phyloP scores from a whole-genome alignment of 257 asterid species.

The Linaria vulgaris region DNA sequence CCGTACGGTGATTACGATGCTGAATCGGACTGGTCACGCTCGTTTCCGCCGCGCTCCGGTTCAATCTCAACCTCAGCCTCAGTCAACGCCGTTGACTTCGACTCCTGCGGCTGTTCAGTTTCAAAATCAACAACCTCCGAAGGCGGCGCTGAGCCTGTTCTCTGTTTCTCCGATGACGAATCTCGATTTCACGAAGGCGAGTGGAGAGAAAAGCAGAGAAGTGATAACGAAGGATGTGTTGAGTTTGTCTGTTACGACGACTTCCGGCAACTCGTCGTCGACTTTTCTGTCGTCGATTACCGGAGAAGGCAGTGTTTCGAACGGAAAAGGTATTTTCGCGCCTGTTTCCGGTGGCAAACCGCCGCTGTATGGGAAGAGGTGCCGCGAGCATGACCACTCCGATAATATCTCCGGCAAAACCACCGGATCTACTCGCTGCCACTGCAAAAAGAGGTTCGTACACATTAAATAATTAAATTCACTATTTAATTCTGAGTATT shows the following conservation, averaged over 20 bases:
- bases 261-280: constrained; percentile 40
- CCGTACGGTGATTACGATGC: constrained; percentile 39
- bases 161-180: constrained; percentile 25
- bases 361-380: constrained; percentile 59
- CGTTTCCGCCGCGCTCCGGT: constrained; percentile 71
- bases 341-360: constrained; percentile 54
- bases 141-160: constrained; percentile 37
- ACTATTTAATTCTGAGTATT: background rate
- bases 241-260: constrained; percentile 34
- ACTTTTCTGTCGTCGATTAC: constrained; percentile 63
- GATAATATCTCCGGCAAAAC: constrained; percentile 52
- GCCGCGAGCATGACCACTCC: constrained; percentile 67
- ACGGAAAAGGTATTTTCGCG: constrained; percentile 56
- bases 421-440: constrained; percentile 56
- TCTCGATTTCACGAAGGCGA: constrained; percentile 31
- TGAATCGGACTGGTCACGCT: constrained; percentile 78
- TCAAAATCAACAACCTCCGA: constrained; percentile 19
- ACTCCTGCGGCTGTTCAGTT: constrained; percentile 22
- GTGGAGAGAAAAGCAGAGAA: no score
- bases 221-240: constrained; percentile 30
- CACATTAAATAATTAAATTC: background rate
- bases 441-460: constrained; percentile 73
- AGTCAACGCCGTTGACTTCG: constrained; percentile 19
- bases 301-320: constrained; percentile 82
- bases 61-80: no score